Evolutionary conservation across 768 basidiomycete species (phyloP).

Genomic region (Galerina marginata): DNA sequence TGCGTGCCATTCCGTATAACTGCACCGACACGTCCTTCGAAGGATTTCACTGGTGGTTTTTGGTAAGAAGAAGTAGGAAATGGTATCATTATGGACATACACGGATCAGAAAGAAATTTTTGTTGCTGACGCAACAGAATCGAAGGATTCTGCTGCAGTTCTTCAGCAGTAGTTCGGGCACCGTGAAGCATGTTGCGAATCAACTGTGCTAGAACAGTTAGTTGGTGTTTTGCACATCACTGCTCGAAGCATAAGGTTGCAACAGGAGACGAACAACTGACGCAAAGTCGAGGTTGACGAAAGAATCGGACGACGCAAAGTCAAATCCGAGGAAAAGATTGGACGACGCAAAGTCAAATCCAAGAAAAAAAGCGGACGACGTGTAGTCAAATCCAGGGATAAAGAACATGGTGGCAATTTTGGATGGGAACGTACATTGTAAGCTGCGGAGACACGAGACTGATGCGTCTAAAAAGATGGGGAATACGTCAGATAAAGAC

Average conservation of each 20-base stretch:
- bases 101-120: neutral
- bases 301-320: constrained; percentile 5
- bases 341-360: constrained; percentile 4
- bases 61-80: neutral
- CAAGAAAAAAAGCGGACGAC: neutral
- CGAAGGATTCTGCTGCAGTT: neutral
- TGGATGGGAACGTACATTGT: neutral
- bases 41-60: neutral
- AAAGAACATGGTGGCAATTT: neutral
- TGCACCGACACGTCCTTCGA: constrained; percentile 15
- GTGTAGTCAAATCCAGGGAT: neutral
- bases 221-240: neutral
- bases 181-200: too few species aligned
- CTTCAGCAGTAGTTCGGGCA: neutral
- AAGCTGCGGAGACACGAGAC: too few species aligned
- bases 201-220: neutral
- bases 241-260: neutral
- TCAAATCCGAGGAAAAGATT: neutral
- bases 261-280: too few species aligned
- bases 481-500: too few species aligned
- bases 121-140: neutral
- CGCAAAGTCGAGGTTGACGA: too few species aligned
- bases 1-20: constrained; percentile 2
- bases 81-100: neutral
- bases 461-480: too few species aligned